phyloP scores from a whole-genome alignment of 331 rosid genomes.

The Quercus phellos region DNA sequence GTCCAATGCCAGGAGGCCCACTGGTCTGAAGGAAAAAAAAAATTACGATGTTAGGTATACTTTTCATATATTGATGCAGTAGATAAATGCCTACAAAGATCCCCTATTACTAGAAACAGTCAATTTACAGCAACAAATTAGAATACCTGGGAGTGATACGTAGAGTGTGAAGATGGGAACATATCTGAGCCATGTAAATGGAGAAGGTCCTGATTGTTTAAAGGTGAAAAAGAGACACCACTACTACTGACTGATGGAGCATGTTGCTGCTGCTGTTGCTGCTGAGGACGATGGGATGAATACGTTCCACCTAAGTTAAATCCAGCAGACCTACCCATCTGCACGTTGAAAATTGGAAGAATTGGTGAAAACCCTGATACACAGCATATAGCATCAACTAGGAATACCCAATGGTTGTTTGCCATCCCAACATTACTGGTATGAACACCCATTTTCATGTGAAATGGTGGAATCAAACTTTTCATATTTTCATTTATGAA shows the following conservation, averaged over 20 bases:
- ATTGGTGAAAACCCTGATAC: background rate
- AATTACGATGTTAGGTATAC: constrained; percentile 19
- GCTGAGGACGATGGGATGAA: constrained; percentile 82
- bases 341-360: constrained; percentile 25
- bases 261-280: constrained; percentile 87
- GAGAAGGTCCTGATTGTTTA: constrained; percentile 87
- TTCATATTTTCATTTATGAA: no score
- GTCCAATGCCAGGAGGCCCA: constrained; percentile 96
- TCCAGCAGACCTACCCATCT: constrained; percentile 97
- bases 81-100: background rate
- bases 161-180: constrained; percentile 84
- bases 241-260: constrained; percentile 75
- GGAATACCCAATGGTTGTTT: background rate
- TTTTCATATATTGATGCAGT: background rate
- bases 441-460: background rate
- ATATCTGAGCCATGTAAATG: constrained; percentile 86
- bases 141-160: constrained; percentile 90
- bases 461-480: no score
- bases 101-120: background rate
- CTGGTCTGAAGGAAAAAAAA: constrained; percentile 50
- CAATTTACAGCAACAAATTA: background rate
- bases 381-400: background rate
- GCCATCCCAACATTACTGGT: background rate
- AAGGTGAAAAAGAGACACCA: constrained; percentile 79
- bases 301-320: constrained; percentile 76